A percentile compares a stretch with the other conserved stretches of the same genome.
phyloP scores from a whole-genome alignment of 2,329 filamentous ascomycete species.

The Trichophyton benhamiae region DNA sequence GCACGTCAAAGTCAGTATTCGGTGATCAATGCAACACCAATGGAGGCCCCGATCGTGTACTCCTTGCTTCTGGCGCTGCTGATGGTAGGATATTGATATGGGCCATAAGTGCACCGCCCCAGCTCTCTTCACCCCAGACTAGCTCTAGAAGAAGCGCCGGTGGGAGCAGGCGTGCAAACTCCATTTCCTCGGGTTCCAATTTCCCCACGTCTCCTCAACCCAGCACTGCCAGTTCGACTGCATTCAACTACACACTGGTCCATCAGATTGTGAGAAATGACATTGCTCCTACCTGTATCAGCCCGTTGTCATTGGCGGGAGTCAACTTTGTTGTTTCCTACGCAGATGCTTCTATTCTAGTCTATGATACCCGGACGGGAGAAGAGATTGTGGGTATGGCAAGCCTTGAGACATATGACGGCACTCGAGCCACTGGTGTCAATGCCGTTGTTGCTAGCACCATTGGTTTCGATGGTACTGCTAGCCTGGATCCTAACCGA shows the following conservation, averaged over 20 bases:
- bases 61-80: slow-evolving; percentile 82
- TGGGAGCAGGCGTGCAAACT: slow-evolving; percentile 75
- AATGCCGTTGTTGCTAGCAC: slow-evolving; percentile 86
- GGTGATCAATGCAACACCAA: slow-evolving; percentile 58
- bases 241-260: slow-evolving; percentile 77
- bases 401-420: slow-evolving; percentile 85
- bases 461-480: slow-evolving; percentile 57
- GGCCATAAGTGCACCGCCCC: slow-evolving; percentile 84
- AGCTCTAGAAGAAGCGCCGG: slow-evolving; percentile 55
- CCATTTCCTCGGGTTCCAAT: slow-evolving; percentile 84
- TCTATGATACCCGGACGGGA: slow-evolving; percentile 84
- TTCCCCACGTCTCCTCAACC: slow-evolving; percentile 86
- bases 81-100: slow-evolving; percentile 88
- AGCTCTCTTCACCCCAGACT: slow-evolving; percentile 67
- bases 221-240: slow-evolving; percentile 68
- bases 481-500: slow-evolving; percentile 49
- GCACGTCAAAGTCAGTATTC: slow-evolving; percentile 68
- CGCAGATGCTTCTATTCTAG: slow-evolving; percentile 74
- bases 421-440: slow-evolving; percentile 67
- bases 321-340: slow-evolving; percentile 90
- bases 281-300: slow-evolving; percentile 77
- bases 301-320: slow-evolving; percentile 68
- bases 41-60: slow-evolving; percentile 70
- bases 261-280: slow-evolving; percentile 69
- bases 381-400: slow-evolving; percentile 90